Conservation (phyloP, 2,329 filamentous ascomycete species). For the Cladobotryum mycophilum region DNA sequence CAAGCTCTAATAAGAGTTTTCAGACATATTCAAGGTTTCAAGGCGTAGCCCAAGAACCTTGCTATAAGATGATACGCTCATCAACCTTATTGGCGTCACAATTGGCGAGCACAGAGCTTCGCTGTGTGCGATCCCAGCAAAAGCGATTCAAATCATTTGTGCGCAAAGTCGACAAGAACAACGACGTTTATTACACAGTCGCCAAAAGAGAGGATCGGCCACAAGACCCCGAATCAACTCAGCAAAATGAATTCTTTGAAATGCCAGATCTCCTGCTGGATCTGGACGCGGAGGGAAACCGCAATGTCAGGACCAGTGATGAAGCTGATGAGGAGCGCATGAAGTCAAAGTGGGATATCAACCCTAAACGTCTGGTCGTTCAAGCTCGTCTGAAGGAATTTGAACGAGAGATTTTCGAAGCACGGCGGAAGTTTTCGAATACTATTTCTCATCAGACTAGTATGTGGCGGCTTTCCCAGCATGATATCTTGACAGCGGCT, state of each 20-base stretch:
- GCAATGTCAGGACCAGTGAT: conserved; percentile 36
- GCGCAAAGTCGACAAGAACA: conserved; percentile 16
- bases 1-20: not conserved
- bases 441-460: conserved; percentile 19
- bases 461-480: conserved; percentile 34
- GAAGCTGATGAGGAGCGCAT: conserved; percentile 29
- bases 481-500: conserved; percentile 38
- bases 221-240: conserved; percentile 9
- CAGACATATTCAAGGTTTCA: not conserved
- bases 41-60: not conserved
- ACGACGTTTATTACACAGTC: conserved; percentile 23
- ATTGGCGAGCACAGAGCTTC: conserved; percentile 9
- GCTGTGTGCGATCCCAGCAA: conserved; percentile 2
- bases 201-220: conserved; percentile 13
- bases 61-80: conserved; percentile 15
- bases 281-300: conserved; percentile 43
- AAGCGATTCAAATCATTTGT: conserved; percentile 20
- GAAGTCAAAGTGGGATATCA: conserved; percentile 23
- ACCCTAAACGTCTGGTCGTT: conserved; percentile 19
- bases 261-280: conserved; percentile 42
- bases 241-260: conserved; percentile 29
- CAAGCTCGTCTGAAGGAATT: conserved; percentile 24
- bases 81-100: conserved; percentile 9
- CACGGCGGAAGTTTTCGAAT: conserved; percentile 21
- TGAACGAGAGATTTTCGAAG: conserved; percentile 21